Evolutionary conservation across 1,284 basidiomycete species (phyloP), one percentile per base, ranked within the genome.

Genomic region (Clitocybe nebularis): DNA sequence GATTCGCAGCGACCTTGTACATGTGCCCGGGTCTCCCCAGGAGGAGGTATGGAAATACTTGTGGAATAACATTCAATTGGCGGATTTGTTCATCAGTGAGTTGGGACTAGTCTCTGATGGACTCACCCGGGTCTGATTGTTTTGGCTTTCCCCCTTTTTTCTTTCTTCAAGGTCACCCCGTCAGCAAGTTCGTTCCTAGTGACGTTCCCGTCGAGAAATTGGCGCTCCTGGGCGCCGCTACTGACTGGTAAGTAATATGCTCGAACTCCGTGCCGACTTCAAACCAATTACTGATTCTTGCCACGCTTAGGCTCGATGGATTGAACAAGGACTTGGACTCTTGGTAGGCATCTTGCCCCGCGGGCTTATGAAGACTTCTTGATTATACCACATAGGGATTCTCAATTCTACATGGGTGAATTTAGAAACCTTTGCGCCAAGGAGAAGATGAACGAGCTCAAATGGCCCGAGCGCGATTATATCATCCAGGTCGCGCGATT

Each of bases 31-130:
- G 28, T 91, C 89, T 4, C 84, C 87, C 20, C 89, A 93, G 56
- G 78, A 86, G 56, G 84, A 88, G 51, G 89, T 92, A 8, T 93
- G 90, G 89, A 77, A 91, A 56, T 93, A 92, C 61, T 73, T 93
- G 11, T 93, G 86, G 83, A 84, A 89, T 54, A 90, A 90, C 63
- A 89, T 93, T 57, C 75, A 89, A 59, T 72, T 84, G 20, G 82
- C 87, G 36, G 89, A 93, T 67, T 63, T 92, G 54, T 92, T 93
- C 70, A 85, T 93, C 67, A 81, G 85, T 78, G 47, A 52, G 74
- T 39, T 34, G 16, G n/a, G 8, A 23, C n/a, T 21, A 5, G 17
- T 14, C 9, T 14, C 6, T 24, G n/a, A 5, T 16, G 3, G 14
- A 5, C 20, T 22, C 24, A 36, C 13, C 23, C 19, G 24, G 4